Conservation (phyloP, 768 basidiomycete species). For the Mycena galopus region DNA sequence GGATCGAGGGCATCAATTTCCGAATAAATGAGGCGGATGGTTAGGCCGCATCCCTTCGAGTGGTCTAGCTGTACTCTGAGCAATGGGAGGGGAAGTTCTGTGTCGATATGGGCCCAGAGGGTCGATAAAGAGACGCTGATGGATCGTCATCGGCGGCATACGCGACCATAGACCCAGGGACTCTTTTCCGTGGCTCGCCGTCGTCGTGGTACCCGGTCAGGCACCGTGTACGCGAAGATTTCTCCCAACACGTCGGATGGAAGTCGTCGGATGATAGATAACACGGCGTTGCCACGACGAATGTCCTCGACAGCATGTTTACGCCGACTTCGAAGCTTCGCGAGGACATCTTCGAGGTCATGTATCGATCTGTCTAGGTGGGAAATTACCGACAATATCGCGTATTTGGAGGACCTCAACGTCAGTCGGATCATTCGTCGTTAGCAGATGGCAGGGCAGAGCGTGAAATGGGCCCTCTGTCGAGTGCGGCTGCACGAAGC, state of each 20-base stretch:
- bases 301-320: not conserved
- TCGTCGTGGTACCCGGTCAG: not conserved
- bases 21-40: not conserved
- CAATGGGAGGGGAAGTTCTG: not conserved
- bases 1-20: not conserved
- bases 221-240: not conserved
- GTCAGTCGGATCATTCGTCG: conserved; percentile 17
- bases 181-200: not conserved
- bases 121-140: not conserved
- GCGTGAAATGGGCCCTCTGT: not conserved
- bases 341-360: not conserved
- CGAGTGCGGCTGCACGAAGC: not conserved
- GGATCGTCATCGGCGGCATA: conserved; percentile 20
- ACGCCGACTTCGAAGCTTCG: not conserved
- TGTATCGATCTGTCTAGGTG: not conserved
- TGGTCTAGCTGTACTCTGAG: conserved; percentile 3
- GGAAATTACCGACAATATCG: not conserved
- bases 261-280: conserved; percentile 8
- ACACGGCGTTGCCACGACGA: not conserved
- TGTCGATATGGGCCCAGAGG: conserved; percentile 16
- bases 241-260: conserved; percentile 5
- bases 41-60: not conserved
- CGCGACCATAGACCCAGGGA: conserved; percentile 17
- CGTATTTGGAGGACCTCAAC: not conserved
- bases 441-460: conserved; percentile 3